Evolutionary conservation across 495 filamentous ascomycete species (phyloP).

Genomic region (Platismatia glauca): DNA sequence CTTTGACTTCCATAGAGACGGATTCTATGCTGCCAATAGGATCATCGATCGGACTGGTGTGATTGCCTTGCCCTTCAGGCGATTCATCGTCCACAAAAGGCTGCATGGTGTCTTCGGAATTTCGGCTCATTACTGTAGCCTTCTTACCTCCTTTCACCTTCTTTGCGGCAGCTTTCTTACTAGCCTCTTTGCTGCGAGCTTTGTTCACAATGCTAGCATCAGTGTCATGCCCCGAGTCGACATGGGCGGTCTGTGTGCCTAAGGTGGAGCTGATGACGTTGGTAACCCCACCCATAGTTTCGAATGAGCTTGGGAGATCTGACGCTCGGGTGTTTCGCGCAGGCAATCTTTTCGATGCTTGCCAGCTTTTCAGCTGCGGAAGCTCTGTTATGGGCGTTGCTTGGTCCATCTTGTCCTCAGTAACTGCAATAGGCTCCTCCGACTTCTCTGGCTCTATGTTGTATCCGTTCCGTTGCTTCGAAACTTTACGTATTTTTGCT

Average conservation of each 20-base stretch:
- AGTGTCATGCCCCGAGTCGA: slow-evolving; percentile 33
- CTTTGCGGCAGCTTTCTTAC: slow-evolving; percentile 39
- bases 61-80: slow-evolving; percentile 2
- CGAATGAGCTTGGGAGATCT: background rate
- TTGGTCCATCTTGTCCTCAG: background rate
- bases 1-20: slow-evolving; percentile 9
- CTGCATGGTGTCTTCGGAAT: slow-evolving; percentile 30
- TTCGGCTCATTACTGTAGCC: slow-evolving; percentile 19
- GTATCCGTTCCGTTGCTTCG: background rate
- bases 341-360: slow-evolving; percentile 8
- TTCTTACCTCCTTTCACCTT: slow-evolving; percentile 42
- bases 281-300: background rate
- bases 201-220: slow-evolving; percentile 30
- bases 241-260: slow-evolving; percentile 13
- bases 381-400: background rate
- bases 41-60: background rate
- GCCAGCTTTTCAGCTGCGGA: slow-evolving; percentile 7
- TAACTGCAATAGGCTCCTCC: background rate
- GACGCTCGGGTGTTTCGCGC: background rate
- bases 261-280: slow-evolving; percentile 19
- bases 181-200: slow-evolving; percentile 26
- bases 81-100: slow-evolving; percentile 8
- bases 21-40: background rate
- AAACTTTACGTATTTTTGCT: background rate
- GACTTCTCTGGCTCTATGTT: slow-evolving; percentile 2